Evolutionary conservation across 495 filamentous ascomycete species (phyloP), one percentile per base, ranked within the genome.

Genomic region (Penicillium macrosclerotiorum): DNA sequence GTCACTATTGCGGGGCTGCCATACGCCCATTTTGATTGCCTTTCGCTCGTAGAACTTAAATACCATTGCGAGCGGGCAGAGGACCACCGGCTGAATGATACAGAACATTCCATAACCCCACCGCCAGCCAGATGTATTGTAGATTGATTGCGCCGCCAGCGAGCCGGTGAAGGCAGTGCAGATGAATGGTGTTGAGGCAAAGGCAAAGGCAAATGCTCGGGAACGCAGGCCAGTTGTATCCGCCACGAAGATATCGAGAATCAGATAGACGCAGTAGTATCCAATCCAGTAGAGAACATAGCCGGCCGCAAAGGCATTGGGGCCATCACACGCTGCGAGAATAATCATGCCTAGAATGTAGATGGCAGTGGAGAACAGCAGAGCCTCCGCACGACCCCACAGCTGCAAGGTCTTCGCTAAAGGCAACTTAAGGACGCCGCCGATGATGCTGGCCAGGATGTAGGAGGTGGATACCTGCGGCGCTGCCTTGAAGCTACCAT

Each of bases 361-460:
- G 12, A 76, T 36, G 1, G 43, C 22, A 0, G 69, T 55, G 27
- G 69, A 65, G 33, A 76, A 39, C 7, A 68, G 69, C 47, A 84
- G 79, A 22, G 67, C 75, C 49, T 78, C 65, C 49, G 76, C 49
- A 53, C 80, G 58, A 30, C 85, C 85, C 75, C 79, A 88, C 19
- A 84, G 67, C 56, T 88, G 83, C 38, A 88, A 62, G 22, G 85
- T 71, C 57, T 86, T 86, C 24, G 82, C 84, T 9, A 85, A 63
- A 4, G 84, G 76, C n/a, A 88, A 67, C 50, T 84, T 83, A n/a
- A 78, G 55, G 24, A 87, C 69, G 35, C 84, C 85, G 41, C 77
- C 79, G 43, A 88, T 76, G 37, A 88, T 78, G 58, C 51, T 67
- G 14, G 65, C 47, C 8, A 73, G 27, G 35, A 73, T 65, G 33